Conservation (phyloP, 805 yeast species). For the Metschnikowia amazonensis region DNA sequence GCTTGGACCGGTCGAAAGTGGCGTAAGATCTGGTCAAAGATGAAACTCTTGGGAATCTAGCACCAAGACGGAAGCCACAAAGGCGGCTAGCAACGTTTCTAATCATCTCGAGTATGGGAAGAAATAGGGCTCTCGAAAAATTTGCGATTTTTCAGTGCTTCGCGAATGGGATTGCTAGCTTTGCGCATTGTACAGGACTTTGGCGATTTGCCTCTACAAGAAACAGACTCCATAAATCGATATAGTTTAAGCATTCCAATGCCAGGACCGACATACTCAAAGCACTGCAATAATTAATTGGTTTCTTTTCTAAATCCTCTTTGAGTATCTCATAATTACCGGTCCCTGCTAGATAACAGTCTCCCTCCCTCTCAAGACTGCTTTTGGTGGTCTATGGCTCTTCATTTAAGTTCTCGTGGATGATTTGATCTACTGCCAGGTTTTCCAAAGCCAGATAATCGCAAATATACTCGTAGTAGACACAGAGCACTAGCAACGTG, state of each 20-base stretch:
- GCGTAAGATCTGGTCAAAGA: conserved; percentile 46
- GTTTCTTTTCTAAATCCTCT: too few species aligned
- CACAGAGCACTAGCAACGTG: conserved; percentile 55
- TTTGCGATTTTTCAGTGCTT: conserved; percentile 4
- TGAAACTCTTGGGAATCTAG: conserved; percentile 22
- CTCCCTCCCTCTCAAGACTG: not conserved
- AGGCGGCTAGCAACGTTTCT: conserved; percentile 24
- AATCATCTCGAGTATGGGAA: conserved; percentile 22
- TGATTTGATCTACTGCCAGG: conserved; percentile 10
- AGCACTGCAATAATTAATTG: too few species aligned
- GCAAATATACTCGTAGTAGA: conserved; percentile 38
- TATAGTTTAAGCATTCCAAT: not conserved
- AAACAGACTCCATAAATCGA: not conserved
- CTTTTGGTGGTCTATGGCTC: not conserved
- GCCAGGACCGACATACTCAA: not conserved
- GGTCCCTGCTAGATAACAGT: not conserved
- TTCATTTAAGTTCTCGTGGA: conserved; percentile 10
- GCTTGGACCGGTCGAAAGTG: conserved; percentile 90
- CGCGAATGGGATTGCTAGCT: conserved; percentile 3
- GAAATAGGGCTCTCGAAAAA: not conserved
- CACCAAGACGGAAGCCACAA: conserved; percentile 26
- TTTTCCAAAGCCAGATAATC: conserved; percentile 11
- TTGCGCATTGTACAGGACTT: conserved; percentile 4
- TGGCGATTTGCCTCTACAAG: not conserved
- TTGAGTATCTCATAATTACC: too few species aligned